These are phyloP conservation scores for Rachicladosporium sp. DNA, from an alignment of 2,329 filamentous ascomycete species.

Conservation along the genomic window DNA sequence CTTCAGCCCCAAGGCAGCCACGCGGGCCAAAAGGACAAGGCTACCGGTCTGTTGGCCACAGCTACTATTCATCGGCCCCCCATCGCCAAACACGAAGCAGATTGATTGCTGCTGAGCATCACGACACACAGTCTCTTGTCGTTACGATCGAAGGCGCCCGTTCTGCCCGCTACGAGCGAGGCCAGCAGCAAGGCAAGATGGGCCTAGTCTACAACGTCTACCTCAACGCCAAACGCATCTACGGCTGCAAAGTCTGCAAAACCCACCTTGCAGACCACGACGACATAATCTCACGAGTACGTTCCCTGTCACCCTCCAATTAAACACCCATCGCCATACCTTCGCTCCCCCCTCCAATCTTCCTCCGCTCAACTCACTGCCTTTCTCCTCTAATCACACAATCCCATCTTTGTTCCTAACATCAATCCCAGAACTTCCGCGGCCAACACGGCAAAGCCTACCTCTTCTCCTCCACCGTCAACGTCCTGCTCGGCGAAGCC, in stretches of 20 bases:
- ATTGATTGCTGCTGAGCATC: too few relatives aligned
- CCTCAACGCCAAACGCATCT: constrained; percentile 63
- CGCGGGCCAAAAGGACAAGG: too few relatives aligned
- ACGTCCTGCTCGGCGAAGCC: constrained; percentile 71
- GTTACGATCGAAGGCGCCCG: too few relatives aligned
- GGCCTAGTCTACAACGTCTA: constrained; percentile 37
- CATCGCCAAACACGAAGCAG: too few relatives aligned
- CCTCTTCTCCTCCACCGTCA: constrained; percentile 89
- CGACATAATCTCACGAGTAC: constrained; percentile 85
- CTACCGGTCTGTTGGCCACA: too few relatives aligned
- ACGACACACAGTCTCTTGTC: too few relatives aligned
- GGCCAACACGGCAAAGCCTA: constrained; percentile 97
- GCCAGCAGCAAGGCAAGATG: constrained; percentile 10
- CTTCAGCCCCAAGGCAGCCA: too few relatives aligned
- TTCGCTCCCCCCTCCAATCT: constrained; percentile 3
- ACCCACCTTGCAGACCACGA: constrained; percentile 91
- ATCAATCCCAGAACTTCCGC: constrained; percentile 67
- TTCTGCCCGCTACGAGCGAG: too few relatives aligned
- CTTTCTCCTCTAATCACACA: constrained; percentile 2
- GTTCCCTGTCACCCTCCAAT: constrained; percentile 18
- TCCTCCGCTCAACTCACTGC: constrained; percentile 4
- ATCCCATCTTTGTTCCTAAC: constrained; percentile 1
- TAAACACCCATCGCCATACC: constrained; percentile 1
- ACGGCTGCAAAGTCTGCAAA: constrained; percentile 84
- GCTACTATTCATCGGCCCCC: too few relatives aligned